Percentiles rank a stretch among this genome's conserved stretches.
Conservation (phyloP, 75 land plant species). For the Pinus taeda region DNA sequence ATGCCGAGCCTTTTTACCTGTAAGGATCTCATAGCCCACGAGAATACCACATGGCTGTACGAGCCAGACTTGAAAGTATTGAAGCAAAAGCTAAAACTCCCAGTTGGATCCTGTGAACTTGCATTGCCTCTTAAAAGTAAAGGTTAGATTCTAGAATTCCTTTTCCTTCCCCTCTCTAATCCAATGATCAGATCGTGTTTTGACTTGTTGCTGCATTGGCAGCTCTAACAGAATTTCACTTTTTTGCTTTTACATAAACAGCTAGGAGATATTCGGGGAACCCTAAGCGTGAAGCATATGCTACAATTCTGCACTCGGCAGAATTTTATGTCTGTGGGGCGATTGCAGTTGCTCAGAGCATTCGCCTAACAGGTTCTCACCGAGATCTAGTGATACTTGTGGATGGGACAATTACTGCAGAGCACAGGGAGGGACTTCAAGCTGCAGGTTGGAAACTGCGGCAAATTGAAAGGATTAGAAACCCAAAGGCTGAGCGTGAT, state of each 20-base stretch:
- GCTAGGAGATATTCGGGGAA: slow-evolving; percentile 15
- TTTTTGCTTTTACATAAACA: slow-evolving; percentile 18
- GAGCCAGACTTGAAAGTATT: slow-evolving; percentile 43
- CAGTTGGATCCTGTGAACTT: slow-evolving; percentile 89
- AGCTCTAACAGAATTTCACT: not conserved
- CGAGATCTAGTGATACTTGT: slow-evolving; percentile 87
- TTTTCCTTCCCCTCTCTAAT: too few species aligned
- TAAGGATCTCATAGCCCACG: slow-evolving; percentile 55
- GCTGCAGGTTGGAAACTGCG: slow-evolving; percentile 84
- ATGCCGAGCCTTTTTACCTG: slow-evolving; percentile 70
- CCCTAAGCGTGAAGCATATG: slow-evolving; percentile 67
- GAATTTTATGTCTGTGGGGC: slow-evolving; percentile 89
- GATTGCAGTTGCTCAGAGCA: slow-evolving; percentile 84
- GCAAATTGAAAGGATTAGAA: slow-evolving; percentile 65
- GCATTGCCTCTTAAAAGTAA: slow-evolving; percentile 51
- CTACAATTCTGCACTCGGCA: slow-evolving; percentile 84
- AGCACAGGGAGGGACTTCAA: slow-evolving; percentile 65
- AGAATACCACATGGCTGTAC: slow-evolving; percentile 66
- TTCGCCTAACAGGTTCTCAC: slow-evolving; percentile 71
- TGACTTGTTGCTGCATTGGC: not conserved
- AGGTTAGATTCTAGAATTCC: slow-evolving; percentile 27
- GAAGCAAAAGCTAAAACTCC: slow-evolving; percentile 55
- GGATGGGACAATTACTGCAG: slow-evolving; percentile 57
- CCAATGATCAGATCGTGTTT: not conserved
- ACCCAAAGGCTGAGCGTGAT: slow-evolving; percentile 79